Evolutionary conservation across 2,329 filamentous ascomycete species (phyloP), one percentile per base, ranked within the genome.

Genomic region (Harringtonia lauricola): DNA sequence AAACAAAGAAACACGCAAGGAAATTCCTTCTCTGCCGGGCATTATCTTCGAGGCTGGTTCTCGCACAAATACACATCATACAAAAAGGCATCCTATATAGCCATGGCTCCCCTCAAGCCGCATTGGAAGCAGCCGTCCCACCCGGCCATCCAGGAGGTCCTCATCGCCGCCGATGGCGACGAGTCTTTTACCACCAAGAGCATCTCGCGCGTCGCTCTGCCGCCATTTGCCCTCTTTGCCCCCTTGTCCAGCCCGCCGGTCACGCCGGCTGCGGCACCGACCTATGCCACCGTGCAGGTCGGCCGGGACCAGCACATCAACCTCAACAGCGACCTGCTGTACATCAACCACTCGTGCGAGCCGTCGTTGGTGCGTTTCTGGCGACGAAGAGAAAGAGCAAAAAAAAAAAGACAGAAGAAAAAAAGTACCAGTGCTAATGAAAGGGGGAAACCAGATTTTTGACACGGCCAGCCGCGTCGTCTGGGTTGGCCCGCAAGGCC

Each of bases 281-380:
- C 74, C 12, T 83, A 82, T 53, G 74, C 77, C 26, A 81, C 78
- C 2, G 76, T 82, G 22, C 79, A 83, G 61, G 71, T 71, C 48
- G 73, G 68, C 47, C 62, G 62, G 43, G 58, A 73, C 51, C 63
- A 62, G 45, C 79, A 83, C 57, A 60, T 82, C 52, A 71, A 75
- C 53, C 64, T 83, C 36, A 82, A 83, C 63, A 79, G 73, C 53
- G 78, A 82, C 54, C 57, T 83, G 55, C 58, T 83, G 37, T 83
- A 81, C 60, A 76, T 81, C 51, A 83, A 83, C 59, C 79, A 83
- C 61, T 79, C 74, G 5, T 83, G 79, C 60, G 75, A 79, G 53
- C 79, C 79, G 21, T 76, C 74, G 56, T 66, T 83, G 47, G 76
- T 80, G 49, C 65, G 73, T 72, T 31, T 22, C n/a, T n/a, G n/a